Base-by-base conservation (phyloP, 441 rosid species). In the Corymbia calophylla region DNA sequence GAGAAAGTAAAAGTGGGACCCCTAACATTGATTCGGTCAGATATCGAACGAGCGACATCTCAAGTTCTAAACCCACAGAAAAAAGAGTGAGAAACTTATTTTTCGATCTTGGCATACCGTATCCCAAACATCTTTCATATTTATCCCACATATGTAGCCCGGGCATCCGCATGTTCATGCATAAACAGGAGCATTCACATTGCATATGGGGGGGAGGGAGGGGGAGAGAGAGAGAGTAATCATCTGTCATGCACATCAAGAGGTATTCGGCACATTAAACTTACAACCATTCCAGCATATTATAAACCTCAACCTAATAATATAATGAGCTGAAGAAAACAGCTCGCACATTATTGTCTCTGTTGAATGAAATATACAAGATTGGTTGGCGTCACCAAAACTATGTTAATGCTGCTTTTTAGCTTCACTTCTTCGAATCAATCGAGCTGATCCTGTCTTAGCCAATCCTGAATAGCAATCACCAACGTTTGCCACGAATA, bases 401-500 rank as follows among this genome's bases (percentile, higher is more conserved):
- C 84, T 47, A 44, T 39, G 29, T 4, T 80, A 56, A 56, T 55
- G 47, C 23, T 60, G 87, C 84, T 88, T 89, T 93, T 90, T 92
- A 88, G 93, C 94, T 89, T 91, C 92, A 88, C 94, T 93, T 86
- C 96, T 94, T 58, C 93, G 95, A 80, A 96, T 90, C 95, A 93
- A 94, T 58, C 96, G 92, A 87, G 95, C 77, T 29, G 98, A 95
- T 56, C 95, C 95, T 48, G 96, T 90, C 92, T 91, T 96, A n/a
- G 98, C 91, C 91, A 95, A 89, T 66, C 98, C 94, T 3, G 98
- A 93, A 89, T 94, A 94, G 92, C 95, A 96, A 92, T 96, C 99
- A 56, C 99, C 99, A 44, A 98, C 98, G 89, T 98, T 97, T 88
- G 98, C 99, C 48, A 98, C 99, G 88, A 98, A 98, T 29, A 98